phyloP scores from a whole-genome alignment of 192 early-diverging fungal genomes.

The Backusella tarrabulga region DNA sequence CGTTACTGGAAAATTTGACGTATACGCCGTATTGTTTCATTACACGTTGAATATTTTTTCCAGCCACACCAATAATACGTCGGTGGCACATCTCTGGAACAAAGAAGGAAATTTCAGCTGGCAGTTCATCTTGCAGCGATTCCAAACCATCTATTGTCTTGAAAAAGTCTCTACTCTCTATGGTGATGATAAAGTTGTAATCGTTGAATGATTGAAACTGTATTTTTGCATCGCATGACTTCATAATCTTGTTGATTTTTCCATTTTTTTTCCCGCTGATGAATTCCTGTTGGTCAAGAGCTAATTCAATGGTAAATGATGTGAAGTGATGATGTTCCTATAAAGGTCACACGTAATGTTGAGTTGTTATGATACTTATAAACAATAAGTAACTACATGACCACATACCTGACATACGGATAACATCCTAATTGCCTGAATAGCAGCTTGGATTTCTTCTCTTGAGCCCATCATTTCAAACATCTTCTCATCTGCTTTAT shows the following conservation, averaged over 20 bases:
- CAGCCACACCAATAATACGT: constrained; percentile 80
- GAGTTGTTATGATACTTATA: neutral
- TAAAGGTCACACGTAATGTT: neutral
- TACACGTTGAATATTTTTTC: constrained; percentile 83
- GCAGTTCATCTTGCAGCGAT: constrained; percentile 71
- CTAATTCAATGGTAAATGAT: constrained; percentile 69
- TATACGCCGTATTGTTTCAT: constrained; percentile 85
- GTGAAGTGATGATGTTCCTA: constrained; percentile 51
- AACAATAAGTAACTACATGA: neutral
- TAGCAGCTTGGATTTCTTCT: constrained; percentile 53
- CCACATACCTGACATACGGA: neutral
- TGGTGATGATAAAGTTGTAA: constrained; percentile 77
- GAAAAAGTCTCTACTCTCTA: constrained; percentile 53
- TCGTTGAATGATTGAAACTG: constrained; percentile 67
- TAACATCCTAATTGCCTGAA: constrained; percentile 26
- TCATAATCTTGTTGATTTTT: constrained; percentile 83
- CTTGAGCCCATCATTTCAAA: constrained; percentile 69
- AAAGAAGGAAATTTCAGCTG: constrained; percentile 77
- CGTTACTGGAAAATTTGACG: constrained; percentile 78
- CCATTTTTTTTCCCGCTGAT: constrained; percentile 84
- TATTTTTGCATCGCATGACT: constrained; percentile 61
- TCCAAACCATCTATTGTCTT: constrained; percentile 63
- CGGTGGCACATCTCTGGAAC: constrained; percentile 79
- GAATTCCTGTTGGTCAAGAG: constrained; percentile 74
- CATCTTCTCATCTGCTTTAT: constrained; percentile 39